Conservation (phyloP, 2,329 filamentous ascomycete species). For the Chrysoporthe puriensis region DNA sequence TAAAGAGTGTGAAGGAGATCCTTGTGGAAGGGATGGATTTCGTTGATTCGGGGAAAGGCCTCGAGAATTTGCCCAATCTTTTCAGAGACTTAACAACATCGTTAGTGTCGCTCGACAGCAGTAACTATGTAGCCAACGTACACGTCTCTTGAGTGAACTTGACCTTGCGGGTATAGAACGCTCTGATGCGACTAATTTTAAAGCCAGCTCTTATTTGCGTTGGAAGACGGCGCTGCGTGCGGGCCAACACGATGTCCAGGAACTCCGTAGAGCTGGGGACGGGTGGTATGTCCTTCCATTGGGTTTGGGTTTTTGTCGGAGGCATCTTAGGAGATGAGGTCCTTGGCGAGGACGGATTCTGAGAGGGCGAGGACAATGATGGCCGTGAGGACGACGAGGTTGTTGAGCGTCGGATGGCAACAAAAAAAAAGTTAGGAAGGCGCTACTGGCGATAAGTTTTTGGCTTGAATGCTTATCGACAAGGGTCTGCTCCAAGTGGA, state of each 20-base stretch:
- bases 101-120: conserved; percentile 2
- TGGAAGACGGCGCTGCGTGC: conserved; percentile 89
- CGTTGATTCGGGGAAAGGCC: conserved; percentile 87
- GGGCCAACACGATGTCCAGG: conserved; percentile 92
- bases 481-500: neutral
- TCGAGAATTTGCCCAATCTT: conserved; percentile 91
- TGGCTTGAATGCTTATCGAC: neutral
- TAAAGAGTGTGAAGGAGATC: conserved; percentile 96
- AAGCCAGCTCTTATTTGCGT: conserved; percentile 94
- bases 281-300: conserved; percentile 64
- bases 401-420: too few relatives aligned
- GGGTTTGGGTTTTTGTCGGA: conserved; percentile 23
- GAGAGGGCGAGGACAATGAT: neutral
- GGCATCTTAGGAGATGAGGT: conserved; percentile 11
- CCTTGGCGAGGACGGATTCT: neutral
- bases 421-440: too few relatives aligned
- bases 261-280: conserved; percentile 95
- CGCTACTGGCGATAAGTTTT: too few relatives aligned
- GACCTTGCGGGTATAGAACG: conserved; percentile 96
- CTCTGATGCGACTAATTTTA: conserved; percentile 90
- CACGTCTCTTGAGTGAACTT: conserved; percentile 97
- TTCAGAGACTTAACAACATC: conserved; percentile 63
- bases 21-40: conserved; percentile 54
- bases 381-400: neutral
- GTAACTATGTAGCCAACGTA: neutral